A percentile compares a stretch with the other conserved stretches of the same genome.
These are phyloP conservation scores for Russula earlei DNA, from an alignment of 768 basidiomycete genomes.

Conservation along the genomic window DNA sequence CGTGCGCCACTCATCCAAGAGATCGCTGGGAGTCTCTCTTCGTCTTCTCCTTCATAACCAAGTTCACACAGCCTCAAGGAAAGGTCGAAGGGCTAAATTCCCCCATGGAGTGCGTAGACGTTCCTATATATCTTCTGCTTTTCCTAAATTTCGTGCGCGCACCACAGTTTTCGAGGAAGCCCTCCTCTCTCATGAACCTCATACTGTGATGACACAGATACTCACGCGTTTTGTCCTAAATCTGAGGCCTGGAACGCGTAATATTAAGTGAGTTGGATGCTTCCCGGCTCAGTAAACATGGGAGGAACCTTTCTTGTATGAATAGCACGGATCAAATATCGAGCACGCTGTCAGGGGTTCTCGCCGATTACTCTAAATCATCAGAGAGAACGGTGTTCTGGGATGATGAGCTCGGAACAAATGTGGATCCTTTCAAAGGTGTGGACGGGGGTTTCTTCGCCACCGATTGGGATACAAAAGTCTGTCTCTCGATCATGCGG, in stretches of 20 bases:
- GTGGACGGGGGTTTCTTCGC: conserved; percentile 68
- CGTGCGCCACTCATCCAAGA: conserved; percentile 61
- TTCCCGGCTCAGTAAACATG: conserved; percentile 26
- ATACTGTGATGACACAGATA: conserved; percentile 62
- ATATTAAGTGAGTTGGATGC: conserved; percentile 60
- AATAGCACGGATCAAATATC: conserved; percentile 75
- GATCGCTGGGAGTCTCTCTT: conserved; percentile 85
- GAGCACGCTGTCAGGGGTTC: conserved; percentile 55
- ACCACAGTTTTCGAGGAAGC: conserved; percentile 68
- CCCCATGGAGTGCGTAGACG: conserved; percentile 67
- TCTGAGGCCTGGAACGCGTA: conserved; percentile 82
- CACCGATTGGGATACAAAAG: conserved; percentile 77
- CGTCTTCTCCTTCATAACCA: conserved; percentile 78
- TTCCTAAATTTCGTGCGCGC: conserved; percentile 5
- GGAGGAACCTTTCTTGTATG: conserved; percentile 28
- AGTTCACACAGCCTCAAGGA: conserved; percentile 63
- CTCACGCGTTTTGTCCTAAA: conserved; percentile 72
- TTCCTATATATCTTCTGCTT: conserved; percentile 19
- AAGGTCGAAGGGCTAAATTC: conserved; percentile 74
- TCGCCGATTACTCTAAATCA: conserved; percentile 64
- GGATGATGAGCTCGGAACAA: conserved; percentile 56
- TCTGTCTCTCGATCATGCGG: conserved; percentile 31
- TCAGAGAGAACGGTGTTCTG: conserved; percentile 73
- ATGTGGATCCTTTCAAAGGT: conserved; percentile 64
- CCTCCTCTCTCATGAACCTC: conserved; percentile 59